Evolutionary conservation across 306 rosid species (phyloP).

Genomic region (Ziziphus jujuba): DNA sequence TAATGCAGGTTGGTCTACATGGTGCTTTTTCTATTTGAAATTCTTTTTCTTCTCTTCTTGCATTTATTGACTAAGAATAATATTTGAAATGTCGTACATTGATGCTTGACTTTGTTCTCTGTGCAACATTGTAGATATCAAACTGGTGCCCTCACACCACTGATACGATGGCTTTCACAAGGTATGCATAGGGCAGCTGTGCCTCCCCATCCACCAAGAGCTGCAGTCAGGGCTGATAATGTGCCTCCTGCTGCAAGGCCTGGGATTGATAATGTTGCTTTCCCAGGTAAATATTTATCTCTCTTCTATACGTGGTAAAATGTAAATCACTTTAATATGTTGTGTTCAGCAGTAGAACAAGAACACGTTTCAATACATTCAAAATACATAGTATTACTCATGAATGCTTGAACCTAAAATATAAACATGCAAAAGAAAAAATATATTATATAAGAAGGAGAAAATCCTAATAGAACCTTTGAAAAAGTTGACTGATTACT

Average conservation of each 20-base stretch:
- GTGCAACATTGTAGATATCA: constrained; percentile 62
- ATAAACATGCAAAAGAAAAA: too few relatives aligned
- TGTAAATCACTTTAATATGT: background rate
- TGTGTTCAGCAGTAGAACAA: too few relatives aligned
- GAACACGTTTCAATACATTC: too few relatives aligned
- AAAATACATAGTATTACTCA: background rate
- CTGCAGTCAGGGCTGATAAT: constrained; percentile 71
- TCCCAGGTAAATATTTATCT: constrained; percentile 53
- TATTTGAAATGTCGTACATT: background rate
- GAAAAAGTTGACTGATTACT: too few relatives aligned
- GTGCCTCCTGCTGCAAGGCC: constrained; percentile 65
- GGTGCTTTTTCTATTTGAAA: too few relatives aligned
- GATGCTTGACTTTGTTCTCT: constrained; percentile 26
- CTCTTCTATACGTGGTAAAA: background rate
- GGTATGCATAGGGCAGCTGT: constrained; percentile 96
- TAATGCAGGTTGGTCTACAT: too few relatives aligned
- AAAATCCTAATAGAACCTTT: background rate
- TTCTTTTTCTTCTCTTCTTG: too few relatives aligned
- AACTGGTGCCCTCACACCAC: constrained; percentile 91
- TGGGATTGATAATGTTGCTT: constrained; percentile 59
- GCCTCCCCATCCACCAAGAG: constrained; percentile 86
- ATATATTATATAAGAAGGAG: background rate
- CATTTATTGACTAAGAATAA: too few relatives aligned
- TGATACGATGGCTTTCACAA: constrained; percentile 88
- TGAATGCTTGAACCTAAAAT: too few relatives aligned